Evolutionary conservation across 768 basidiomycete species (phyloP).

Genomic region (Cubamyces sp.): DNA sequence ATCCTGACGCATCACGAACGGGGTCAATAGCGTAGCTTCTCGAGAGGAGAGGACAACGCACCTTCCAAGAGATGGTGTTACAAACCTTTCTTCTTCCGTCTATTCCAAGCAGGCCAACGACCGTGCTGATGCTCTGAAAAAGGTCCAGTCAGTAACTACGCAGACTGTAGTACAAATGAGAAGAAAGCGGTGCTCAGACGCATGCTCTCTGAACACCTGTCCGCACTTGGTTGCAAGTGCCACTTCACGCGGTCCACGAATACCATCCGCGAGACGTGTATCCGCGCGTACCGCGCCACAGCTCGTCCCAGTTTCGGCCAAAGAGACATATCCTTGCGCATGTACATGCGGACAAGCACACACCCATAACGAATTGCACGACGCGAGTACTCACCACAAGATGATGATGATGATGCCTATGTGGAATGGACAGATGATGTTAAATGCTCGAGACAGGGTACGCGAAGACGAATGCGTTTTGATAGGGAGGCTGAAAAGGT

Average conservation of each 20-base stretch:
- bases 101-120: not conserved
- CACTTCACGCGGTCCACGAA: too few relatives aligned
- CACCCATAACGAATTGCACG: not conserved
- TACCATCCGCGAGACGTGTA: too few relatives aligned
- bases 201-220: too few relatives aligned
- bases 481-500: not conserved
- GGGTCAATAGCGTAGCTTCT: not conserved
- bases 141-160: not conserved
- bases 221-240: too few relatives aligned
- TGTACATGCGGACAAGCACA: too few relatives aligned
- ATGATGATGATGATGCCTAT: not conserved
- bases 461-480: not conserved
- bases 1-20: not conserved
- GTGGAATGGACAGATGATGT: not conserved
- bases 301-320: too few relatives aligned
- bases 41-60: not conserved
- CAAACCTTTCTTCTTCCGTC: constrained; percentile 14
- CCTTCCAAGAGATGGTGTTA: constrained; percentile 1
- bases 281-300: too few relatives aligned
- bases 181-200: too few relatives aligned
- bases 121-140: not conserved
- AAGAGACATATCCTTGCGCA: too few relatives aligned
- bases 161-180: not conserved
- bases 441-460: too few relatives aligned
- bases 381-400: constrained; percentile 7